Evolutionary conservation across 129 eudicot genomes (phyloP).

Genomic region (Flaveria trinervia): DNA sequence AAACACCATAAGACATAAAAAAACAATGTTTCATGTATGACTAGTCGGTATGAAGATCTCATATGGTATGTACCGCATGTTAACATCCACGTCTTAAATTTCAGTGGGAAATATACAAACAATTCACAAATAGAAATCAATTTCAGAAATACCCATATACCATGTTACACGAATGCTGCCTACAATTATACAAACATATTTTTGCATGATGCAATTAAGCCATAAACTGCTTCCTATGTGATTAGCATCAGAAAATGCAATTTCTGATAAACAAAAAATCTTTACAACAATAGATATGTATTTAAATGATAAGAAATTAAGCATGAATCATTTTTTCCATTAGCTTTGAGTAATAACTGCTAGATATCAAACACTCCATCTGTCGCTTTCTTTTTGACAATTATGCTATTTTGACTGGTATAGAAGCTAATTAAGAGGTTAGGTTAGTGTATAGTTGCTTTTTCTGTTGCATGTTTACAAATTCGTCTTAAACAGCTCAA

Average conservation of each 20-base stretch:
- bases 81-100: constrained; percentile 11
- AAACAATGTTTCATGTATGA: background rate
- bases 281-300: background rate
- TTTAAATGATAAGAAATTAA: background rate
- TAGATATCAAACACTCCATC: background rate
- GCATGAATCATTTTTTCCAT: background rate
- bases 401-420: background rate
- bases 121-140: background rate
- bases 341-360: background rate
- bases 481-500: constrained; percentile 4
- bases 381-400: background rate
- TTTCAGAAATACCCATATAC: background rate
- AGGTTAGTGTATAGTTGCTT: background rate
- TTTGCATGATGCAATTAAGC: background rate
- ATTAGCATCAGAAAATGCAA: background rate
- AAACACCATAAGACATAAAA: background rate
- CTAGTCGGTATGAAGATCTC: background rate
- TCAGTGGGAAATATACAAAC: background rate
- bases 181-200: background rate
- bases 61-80: background rate
- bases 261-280: background rate
- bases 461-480: background rate
- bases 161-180: background rate
- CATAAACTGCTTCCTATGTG: constrained; percentile 18
- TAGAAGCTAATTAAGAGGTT: background rate